Base-by-base conservation (phyloP, 1,284 basidiomycete species). In the Trametes hirsuta region DNA sequence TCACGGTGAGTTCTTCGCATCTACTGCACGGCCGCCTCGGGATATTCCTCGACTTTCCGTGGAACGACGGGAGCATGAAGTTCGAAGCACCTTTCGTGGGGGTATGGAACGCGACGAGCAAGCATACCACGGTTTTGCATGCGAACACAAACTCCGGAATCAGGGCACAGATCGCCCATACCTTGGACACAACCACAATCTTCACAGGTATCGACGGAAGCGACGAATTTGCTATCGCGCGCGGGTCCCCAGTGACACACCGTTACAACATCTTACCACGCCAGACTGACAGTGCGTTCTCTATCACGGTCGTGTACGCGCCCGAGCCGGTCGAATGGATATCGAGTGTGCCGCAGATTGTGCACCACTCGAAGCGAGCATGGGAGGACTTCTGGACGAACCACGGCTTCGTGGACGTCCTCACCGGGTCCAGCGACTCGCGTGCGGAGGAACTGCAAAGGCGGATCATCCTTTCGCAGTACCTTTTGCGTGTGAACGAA, bases 11-110 rank as follows among this genome's bases (percentile, higher is more conserved):
- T 1, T 85, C 84, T 12, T 18, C 72, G 1, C 73, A 84, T 15
- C 42, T 86, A 6, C 18, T 64, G 24, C 59, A 68, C n/a, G 76
- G 78, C 5, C 71, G 71, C 47, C 69, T 85, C 5, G 82, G 79
- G 0, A 21, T 85, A 0, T 85, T 84, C 70, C 62, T 87, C n/a
- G 84, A 87, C 68, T 86, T 84, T 66, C 84, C 84, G 8, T 87
- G 84, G 83, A 82, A 81, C 68, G 84, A 85, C 62, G 85, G 84
- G 4, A 73, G 68, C 42, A 58, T 71, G 21, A 85, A 86, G 66
- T 87, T 86, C 69, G 77, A 77, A 24, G 84, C 81, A 6, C 84
- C 84, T 0, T 85, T 84, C 65, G 85, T 87, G 0, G 85, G 84
- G 1, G 69, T 70, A 18, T 85, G 74, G 73, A 79, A 82, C 63